phyloP scores from a whole-genome alignment of 495 filamentous ascomycete genomes.

The Penicillium fimorum region DNA sequence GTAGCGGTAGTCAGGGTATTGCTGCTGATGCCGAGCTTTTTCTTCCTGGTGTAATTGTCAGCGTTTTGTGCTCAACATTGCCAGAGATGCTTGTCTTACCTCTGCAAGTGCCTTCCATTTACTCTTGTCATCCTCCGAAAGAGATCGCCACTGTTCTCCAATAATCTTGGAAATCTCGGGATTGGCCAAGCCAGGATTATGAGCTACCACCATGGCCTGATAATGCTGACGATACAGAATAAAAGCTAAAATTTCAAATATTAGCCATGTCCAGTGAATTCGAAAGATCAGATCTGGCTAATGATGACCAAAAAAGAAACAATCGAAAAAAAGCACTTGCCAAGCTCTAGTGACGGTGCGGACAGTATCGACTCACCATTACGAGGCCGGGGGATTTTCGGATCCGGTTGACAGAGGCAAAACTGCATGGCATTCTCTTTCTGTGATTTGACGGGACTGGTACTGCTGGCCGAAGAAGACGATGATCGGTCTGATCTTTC shows the following conservation, averaged over 20 bases:
- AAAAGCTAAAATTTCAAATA: slow-evolving; percentile 63
- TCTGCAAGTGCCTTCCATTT: slow-evolving; percentile 90
- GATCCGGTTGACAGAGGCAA: slow-evolving; percentile 90
- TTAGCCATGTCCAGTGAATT: slow-evolving; percentile 16
- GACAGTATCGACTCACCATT: slow-evolving; percentile 70
- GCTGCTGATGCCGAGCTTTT: slow-evolving; percentile 82
- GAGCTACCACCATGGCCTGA: slow-evolving; percentile 74
- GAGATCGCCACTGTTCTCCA: slow-evolving; percentile 83
- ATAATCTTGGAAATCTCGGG: slow-evolving; percentile 99
- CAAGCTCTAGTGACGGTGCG: slow-evolving; percentile 20
- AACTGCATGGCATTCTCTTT: slow-evolving; percentile 54
- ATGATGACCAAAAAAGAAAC: slow-evolving; percentile 6
- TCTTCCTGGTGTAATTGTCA: slow-evolving; percentile 61
- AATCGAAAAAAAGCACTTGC: slow-evolving; percentile 29
- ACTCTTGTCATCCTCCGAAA: slow-evolving; percentile 71
- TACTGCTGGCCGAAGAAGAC: slow-evolving; percentile 34
- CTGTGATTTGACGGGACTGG: slow-evolving; percentile 34
- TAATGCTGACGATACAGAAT: slow-evolving; percentile 96
- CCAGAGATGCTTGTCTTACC: slow-evolving; percentile 39
- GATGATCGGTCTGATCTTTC: slow-evolving; percentile 24
- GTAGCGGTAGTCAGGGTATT: slow-evolving; percentile 93
- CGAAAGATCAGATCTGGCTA: slow-evolving; percentile 4
- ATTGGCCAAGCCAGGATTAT: slow-evolving; percentile 87
- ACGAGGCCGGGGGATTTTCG: slow-evolving; percentile 89
- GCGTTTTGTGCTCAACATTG: not conserved